Percentiles rank a stretch among this genome's conserved stretches.
Conservation (phyloP, 371 early-diverging fungal genomes). For the Mucor racemosus region DNA sequence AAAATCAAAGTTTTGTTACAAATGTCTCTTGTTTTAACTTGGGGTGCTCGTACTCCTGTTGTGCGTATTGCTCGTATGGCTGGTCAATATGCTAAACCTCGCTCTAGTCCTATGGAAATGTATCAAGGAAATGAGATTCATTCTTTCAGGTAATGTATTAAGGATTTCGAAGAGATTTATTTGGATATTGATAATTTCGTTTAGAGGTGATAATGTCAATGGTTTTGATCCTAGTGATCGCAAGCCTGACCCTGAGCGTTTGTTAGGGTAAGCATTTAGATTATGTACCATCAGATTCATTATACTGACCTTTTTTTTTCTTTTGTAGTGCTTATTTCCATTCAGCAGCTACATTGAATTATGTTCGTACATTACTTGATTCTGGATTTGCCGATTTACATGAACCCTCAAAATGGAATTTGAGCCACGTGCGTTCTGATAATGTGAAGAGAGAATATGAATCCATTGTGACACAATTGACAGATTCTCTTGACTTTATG, state of each 20-base stretch:
- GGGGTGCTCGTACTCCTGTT: conserved; percentile 92
- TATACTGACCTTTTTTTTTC: neutral
- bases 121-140: conserved; percentile 82
- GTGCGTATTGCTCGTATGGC: conserved; percentile 98
- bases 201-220: conserved; percentile 94
- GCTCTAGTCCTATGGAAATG: conserved; percentile 90
- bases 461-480: conserved; percentile 81
- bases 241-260: conserved; percentile 91
- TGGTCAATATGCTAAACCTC: conserved; percentile 97
- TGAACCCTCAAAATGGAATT: conserved; percentile 87
- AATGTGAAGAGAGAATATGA: conserved; percentile 87
- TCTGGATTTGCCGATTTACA: conserved; percentile 91
- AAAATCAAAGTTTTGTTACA: conserved; percentile 95
- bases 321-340: conserved; percentile 88
- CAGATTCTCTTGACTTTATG: conserved; percentile 94
- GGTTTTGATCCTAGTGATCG: conserved; percentile 88
- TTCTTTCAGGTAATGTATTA: conserved; percentile 60
- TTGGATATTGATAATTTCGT: conserved; percentile 1
- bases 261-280: conserved; percentile 65
- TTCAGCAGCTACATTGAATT: conserved; percentile 96
- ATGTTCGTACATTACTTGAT: conserved; percentile 84
- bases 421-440: conserved; percentile 86
- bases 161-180: neutral
- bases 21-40: conserved; percentile 94
- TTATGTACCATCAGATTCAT: neutral